Evolutionary conservation across 2,329 filamentous ascomycete genomes (phyloP), one percentile per base, ranked within the genome.

Genomic region (Botrytis tulipae): DNA sequence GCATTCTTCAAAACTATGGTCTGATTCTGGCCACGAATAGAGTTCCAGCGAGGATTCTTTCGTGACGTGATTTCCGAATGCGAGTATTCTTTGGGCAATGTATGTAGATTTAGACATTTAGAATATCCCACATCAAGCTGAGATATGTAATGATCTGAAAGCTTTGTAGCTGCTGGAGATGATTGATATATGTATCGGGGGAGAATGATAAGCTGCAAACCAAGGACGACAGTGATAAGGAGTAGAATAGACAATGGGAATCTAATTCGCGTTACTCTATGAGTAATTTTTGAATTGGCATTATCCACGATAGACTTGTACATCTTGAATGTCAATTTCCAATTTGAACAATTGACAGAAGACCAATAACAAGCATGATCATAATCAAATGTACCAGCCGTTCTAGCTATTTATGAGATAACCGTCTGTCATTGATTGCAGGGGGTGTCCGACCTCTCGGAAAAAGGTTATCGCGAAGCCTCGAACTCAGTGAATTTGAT

Each of bases 31-130:
- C 83, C 84, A 65, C 78, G 81, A 22, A 76, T 75, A 2, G 79
- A 40, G 44, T 83, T 83, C 83, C 83, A 85, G 77, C 84, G 78
- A 46, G 83, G 80, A 76, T 85, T 85, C 29, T 72, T 72, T 46
- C 81, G 75, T 42, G 78, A 77, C 62, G 76, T 40, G 29, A 78
- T 60, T 20, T 72, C 62, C 37, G 40, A 44, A n/a, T n/a, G 25
- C 25, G 62, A n/a, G 40, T 48, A 69, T 46, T 69, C 48, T 48
- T 59, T 68, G 25, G 78, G 76, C 65, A 76, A 77, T 10, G 77
- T 76, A 22, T 76, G 73, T 42, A 77, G 74, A 60, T 77, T 76
- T 22, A 75, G 76, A 74, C 81, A 82, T 74, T 78, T 79, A 9
- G 75, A 73, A 1, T 82, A 73, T 32, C 76, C 74, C 29, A 73